Conservation (phyloP, 2,329 filamentous ascomycete species). For the Sclerotinia subarctica region DNA sequence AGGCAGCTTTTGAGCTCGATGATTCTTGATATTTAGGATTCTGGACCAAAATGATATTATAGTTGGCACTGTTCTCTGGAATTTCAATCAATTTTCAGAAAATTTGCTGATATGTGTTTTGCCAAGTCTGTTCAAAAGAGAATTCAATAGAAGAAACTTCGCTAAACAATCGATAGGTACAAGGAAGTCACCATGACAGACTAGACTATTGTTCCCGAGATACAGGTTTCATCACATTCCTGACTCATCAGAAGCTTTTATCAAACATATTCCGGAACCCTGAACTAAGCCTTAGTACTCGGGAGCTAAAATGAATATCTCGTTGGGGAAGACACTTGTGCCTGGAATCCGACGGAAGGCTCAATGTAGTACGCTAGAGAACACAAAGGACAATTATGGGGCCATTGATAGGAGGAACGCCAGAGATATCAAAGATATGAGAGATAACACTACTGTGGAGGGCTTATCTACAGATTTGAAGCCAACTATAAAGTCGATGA, state of each 20-base stretch:
- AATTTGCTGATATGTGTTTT: background rate
- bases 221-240: background rate
- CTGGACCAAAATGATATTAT: background rate
- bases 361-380: background rate
- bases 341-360: background rate
- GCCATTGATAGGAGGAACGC: background rate
- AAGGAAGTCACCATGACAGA: background rate
- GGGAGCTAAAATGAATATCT: background rate
- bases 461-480: constrained; percentile 1
- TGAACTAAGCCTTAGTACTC: background rate
- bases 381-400: background rate
- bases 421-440: constrained; percentile 9
- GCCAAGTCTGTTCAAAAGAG: background rate
- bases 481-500: constrained; percentile 3
- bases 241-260: background rate
- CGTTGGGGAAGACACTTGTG: background rate
- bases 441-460: constrained; percentile 7
- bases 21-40: background rate
- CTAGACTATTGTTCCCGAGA: background rate
- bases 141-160: background rate
- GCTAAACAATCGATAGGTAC: background rate
- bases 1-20: background rate
- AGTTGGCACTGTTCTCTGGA: background rate
- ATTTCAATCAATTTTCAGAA: background rate
- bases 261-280: background rate